Evolutionary conservation across 2,329 filamentous ascomycete species (phyloP), one percentile per base, ranked within the genome.

Genomic region (Fusarium irregulare): DNA sequence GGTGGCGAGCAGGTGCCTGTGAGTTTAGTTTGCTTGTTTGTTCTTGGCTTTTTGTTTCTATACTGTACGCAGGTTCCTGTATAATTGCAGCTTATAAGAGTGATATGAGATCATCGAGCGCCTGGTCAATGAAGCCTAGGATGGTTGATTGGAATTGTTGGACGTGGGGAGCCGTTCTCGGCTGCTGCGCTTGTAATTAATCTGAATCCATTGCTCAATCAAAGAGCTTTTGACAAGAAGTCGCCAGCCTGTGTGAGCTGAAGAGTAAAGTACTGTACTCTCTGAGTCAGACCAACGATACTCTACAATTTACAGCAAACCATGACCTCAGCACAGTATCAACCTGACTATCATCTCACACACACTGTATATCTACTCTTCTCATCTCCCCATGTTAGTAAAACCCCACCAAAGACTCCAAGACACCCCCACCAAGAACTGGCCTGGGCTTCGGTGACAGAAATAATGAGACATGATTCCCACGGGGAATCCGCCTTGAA

Each of bases 61-160:
- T 37, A 37, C 30, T n/a, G 23, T 42, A 23, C 37, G 25, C 34
- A n/a, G 18, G 18, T n/a, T 37, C 10, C 34, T 37, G 48, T 46
- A 44, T 64, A 8, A 21, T 16, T 13, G 49, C 34, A 25, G 25
- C 28, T 63, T 63, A 56, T 62, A 30, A 20, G 42, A 12, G 23
- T 63, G 49, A n/a, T 44, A 64, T 65, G 60, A 60, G 40, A 60
- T 60, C 62, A 65, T 65, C 27, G 21, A 60, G n/a, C 23, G 42
- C 47, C 48, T 66, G 30, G 62, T 41, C 44, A 40, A 50, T 60
- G 46, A 44, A 63, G 46, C 45, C 30, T 13, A 41, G 14, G 59
- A 49, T 27, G 47, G 60, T 61, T 61, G 56, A 54, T 69, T 73
- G 72, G 72, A 74, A 71, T 73, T 66, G 55, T 57, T 70, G 66